A percentile compares a stretch with the other conserved stretches of the same genome.
phyloP scores from a whole-genome alignment of 345 rosid genomes.

The Hevea brasiliensis region DNA sequence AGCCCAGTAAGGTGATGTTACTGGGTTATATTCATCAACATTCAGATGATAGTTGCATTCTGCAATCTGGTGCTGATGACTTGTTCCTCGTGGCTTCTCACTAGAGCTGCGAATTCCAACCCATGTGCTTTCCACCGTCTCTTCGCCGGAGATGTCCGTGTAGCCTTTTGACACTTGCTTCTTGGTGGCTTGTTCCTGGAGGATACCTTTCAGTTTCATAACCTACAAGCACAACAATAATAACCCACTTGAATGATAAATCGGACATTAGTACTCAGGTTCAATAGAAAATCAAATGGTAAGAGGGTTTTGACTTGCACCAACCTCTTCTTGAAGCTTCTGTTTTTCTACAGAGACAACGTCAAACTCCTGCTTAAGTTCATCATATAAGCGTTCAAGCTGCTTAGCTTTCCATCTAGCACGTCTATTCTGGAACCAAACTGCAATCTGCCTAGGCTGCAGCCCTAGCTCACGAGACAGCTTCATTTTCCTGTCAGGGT shows the following conservation, averaged over 20 bases:
- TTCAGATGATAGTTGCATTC: constrained; percentile 41
- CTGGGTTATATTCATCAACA: constrained; percentile 41
- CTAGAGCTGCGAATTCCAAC: constrained; percentile 29
- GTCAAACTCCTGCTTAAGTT: constrained; percentile 66
- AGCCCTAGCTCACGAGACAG: constrained; percentile 80
- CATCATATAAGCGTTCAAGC: constrained; percentile 68
- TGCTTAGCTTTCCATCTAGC: constrained; percentile 92
- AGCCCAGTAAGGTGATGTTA: constrained; percentile 39
- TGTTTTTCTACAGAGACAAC: constrained; percentile 62
- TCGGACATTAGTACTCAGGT: too few species aligned
- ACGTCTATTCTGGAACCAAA: constrained; percentile 91
- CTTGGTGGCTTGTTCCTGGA: constrained; percentile 44
- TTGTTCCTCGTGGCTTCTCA: constrained; percentile 9
- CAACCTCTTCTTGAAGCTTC: constrained; percentile 82
- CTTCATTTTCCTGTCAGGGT: constrained; percentile 76
- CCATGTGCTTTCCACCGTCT: constrained; percentile 61
- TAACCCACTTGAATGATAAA: too few species aligned
- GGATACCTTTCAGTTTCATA: constrained; percentile 48
- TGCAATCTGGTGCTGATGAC: constrained; percentile 19
- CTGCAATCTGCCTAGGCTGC: constrained; percentile 83
- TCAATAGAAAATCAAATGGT: too few species aligned
- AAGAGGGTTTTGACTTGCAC: too few species aligned
- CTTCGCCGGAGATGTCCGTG: constrained; percentile 59
- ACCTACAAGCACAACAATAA: constrained; percentile 34
- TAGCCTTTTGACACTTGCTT: constrained; percentile 46